Base-by-base conservation (phyloP, 1,139 yeast genomes). In the Pneumocystis wakefieldiae region DNA sequence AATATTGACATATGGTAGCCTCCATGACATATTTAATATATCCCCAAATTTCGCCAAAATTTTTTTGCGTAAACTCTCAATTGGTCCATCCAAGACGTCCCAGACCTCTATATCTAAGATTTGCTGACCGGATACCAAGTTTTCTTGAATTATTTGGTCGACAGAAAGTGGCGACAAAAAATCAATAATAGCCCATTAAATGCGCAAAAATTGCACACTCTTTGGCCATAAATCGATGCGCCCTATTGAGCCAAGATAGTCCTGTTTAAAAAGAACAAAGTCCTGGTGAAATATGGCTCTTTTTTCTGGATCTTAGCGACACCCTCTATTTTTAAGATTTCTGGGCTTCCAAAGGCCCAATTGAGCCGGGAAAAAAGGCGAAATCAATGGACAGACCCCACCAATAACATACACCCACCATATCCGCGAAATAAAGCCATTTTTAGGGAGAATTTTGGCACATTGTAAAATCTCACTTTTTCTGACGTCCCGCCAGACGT, bases 81-180 rank as follows among this genome's bases (percentile, higher is more conserved):
- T 81, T 71, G 82, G 90, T 67, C 97, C 76, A 66, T 78, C 78
- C 0, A 92, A 62, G 87, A 66, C 98, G 79, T 71, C 84, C 83
- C 80, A 84, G 73, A 88, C 92, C 73, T 91, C 97, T 17, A 83
- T 80, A 74, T 90, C 96, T 58, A 80, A 80, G 67, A 92, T 89
- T 97, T 98, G 92, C 75, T 92, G 98, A 15, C 94, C 86, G n/a
- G 96, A 87, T 67, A 92, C 83, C 68, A 89, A 78, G 74, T 92
- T 98, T 0, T 98, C 98, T 83, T 92, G 81, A 12, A 68, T 65
- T 0, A 90, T 95, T 12, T 88, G 91, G 73, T 85, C 91, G 37
- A 85, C 80, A 0, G 98, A 98, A n/a, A 37, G 28, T 2, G 32
- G 55, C 10, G 10, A 48, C 15, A 59, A 48, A 57, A 63, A 41